A percentile compares a stretch with the other conserved stretches of the same genome.
Conservation (phyloP, 352 stramenopile species). For the Aphanomyces invadans region DNA sequence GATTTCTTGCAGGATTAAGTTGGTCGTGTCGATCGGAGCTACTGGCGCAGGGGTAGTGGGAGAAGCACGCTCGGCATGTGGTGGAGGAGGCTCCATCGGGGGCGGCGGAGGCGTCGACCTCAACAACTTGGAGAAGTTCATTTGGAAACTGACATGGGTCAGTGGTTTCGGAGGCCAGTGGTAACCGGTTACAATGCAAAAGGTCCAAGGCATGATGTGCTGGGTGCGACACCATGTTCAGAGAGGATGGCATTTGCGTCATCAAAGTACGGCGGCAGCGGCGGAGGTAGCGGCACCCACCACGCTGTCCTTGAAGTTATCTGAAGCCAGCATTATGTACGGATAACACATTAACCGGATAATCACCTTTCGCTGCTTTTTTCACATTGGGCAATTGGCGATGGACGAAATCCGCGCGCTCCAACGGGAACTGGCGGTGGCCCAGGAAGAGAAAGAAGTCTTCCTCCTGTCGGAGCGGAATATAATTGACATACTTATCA, state of each 20-base stretch:
- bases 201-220: background rate
- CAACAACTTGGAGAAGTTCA: conserved; percentile 22
- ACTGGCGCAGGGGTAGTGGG: background rate
- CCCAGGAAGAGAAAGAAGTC: conserved; percentile 61
- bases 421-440: conserved; percentile 66
- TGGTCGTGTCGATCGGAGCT: background rate
- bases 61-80: conserved; percentile 1
- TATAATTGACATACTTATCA: conserved; percentile 66
- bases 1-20: background rate
- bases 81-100: conserved; percentile 5
- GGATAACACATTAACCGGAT: conserved; percentile 10
- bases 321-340: too few relatives aligned
- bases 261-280: too few relatives aligned
- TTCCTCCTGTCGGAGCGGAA: conserved; percentile 81
- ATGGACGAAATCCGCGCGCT: conserved; percentile 82
- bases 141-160: background rate
- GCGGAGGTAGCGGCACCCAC: too few relatives aligned
- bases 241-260: too few relatives aligned
- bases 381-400: background rate
- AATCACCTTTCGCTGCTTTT: too few relatives aligned
- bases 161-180: background rate
- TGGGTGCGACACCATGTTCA: background rate
- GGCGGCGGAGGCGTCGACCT: background rate
- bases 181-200: background rate
- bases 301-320: too few relatives aligned